Base-by-base conservation (phyloP, 163 green algal species). In the Botryococcus braunii region DNA sequence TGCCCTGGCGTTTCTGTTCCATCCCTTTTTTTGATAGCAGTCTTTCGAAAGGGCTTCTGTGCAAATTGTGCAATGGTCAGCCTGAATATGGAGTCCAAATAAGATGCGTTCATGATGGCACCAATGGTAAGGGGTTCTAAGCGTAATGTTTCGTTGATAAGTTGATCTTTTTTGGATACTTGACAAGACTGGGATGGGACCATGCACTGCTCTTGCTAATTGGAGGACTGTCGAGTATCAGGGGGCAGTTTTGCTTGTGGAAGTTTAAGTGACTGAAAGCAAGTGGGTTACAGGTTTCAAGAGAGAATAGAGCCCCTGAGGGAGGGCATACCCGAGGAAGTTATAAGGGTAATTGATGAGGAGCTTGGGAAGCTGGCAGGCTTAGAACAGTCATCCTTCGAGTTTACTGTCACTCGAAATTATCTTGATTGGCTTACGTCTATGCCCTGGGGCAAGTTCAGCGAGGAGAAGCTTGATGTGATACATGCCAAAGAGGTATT, bases 391-490 rank as follows among this genome's bases (percentile, higher is more conserved):
- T 82, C 83, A 46, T 89, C 74, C n/a, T 86, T 81, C 11, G 93
- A 98, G 85, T 98, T 97, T 86, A 96, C 93, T 72, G 86, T 98
- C 29, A 96, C 89, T 2, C 84, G 93, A 69, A 98, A 90, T 76
- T 98, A 98, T 81, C 84, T 98, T 49, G 93, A 98, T 68, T 98
- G 93, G 93, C 82, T 98, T 39, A 97, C 91, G 27, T 79, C 71
- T 29, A 79, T 98, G 52, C 93, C 93, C 31, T 98, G 92, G 93
- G 91, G 88, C n/a, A 65, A 69, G 25, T 75, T 74, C 71, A 85
- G 63, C 34, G 52, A 82, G 52, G 91, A 97, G 75, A 74, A 80
- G 27, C 88, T 96, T 36, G 89, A 97, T 70, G 77, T 97, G 32
- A 46, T 70, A 0, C 74, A 89, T 49, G 91, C 89, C 17, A 77